phyloP scores from a whole-genome alignment of 208 protist genomes.

The Leptomonas pyrrhocoris region DNA sequence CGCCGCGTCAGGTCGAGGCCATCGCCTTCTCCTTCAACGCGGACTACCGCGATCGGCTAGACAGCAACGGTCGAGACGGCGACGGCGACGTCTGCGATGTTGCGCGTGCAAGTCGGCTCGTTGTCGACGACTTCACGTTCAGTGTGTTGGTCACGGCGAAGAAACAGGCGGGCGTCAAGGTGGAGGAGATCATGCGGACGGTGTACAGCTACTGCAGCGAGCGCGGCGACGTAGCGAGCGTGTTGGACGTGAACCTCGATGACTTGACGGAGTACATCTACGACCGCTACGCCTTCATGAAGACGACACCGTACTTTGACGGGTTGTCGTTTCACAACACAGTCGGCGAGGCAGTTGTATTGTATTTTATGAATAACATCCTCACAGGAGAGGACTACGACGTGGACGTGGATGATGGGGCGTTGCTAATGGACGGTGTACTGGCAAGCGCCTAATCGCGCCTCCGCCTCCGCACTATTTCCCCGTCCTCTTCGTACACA shows the following conservation, averaged over 20 bases:
- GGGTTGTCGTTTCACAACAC: slow-evolving; percentile 13
- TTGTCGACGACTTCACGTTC: slow-evolving; percentile 26
- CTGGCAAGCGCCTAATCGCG: neutral
- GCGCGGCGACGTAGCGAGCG: neutral
- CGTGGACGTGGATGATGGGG: slow-evolving; percentile 8
- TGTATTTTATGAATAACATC: slow-evolving; percentile 9
- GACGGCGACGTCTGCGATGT: slow-evolving; percentile 13
- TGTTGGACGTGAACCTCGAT: slow-evolving; percentile 23
- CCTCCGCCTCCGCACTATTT: neutral
- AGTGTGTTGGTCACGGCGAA: slow-evolving; percentile 16
- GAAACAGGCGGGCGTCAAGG: slow-evolving; percentile 14
- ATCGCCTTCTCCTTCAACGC: slow-evolving; percentile 27
- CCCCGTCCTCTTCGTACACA: too few relatives aligned
- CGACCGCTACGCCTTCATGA: slow-evolving; percentile 30
- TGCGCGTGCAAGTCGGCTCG: slow-evolving; percentile 18
- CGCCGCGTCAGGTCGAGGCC: slow-evolving; percentile 12
- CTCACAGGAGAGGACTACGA: slow-evolving; percentile 4
- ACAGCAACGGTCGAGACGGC: neutral
- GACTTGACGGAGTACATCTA: slow-evolving; percentile 16
- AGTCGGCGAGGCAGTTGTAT: slow-evolving; percentile 23
- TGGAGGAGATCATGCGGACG: slow-evolving; percentile 22
- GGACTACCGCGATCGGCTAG: slow-evolving; percentile 5
- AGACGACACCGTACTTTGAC: slow-evolving; percentile 20
- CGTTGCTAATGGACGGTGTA: slow-evolving; percentile 16
- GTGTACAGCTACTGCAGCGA: slow-evolving; percentile 31